These are phyloP conservation scores for Mycena rebaudengoi DNA, from an alignment of 768 basidiomycete species.

Conservation along the genomic window DNA sequence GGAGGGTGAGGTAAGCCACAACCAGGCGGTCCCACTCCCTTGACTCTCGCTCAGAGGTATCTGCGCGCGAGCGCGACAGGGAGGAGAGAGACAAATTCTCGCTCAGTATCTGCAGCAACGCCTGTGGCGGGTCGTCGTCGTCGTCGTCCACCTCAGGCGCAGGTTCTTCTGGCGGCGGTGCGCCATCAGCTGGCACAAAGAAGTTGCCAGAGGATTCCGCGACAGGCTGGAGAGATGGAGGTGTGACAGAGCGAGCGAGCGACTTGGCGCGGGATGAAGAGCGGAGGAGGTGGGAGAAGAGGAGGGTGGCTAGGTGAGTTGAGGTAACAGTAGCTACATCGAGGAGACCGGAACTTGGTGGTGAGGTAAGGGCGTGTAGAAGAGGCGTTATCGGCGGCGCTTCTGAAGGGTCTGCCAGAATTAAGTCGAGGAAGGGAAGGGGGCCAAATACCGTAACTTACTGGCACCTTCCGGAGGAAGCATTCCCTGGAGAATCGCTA, in stretches of 20 bases:
- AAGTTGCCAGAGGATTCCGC: constrained; percentile 51
- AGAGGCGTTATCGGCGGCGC: constrained; percentile 68
- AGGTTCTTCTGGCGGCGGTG: constrained; percentile 45
- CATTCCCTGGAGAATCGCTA: constrained; percentile 79
- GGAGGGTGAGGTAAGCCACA: constrained; percentile 82
- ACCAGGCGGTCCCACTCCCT: constrained; percentile 93
- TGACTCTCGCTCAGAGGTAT: constrained; percentile 73
- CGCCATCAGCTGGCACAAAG: constrained; percentile 82
- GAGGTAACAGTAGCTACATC: constrained; percentile 66
- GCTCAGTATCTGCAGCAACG: constrained; percentile 82
- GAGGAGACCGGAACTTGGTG: constrained; percentile 61
- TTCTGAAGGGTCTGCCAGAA: constrained; percentile 41
- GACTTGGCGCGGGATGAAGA: constrained; percentile 71
- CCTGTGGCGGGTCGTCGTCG: constrained; percentile 73
- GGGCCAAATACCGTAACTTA: constrained; percentile 21
- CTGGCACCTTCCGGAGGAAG: constrained; percentile 62
- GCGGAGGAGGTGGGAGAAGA: constrained; percentile 83
- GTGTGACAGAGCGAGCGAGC: constrained; percentile 70
- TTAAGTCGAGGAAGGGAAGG: neutral
- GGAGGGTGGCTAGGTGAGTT: constrained; percentile 76
- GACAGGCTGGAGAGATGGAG: constrained; percentile 48
- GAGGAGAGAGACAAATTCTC: constrained; percentile 92
- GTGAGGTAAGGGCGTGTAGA: constrained; percentile 69
- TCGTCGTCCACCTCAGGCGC: constrained; percentile 51
- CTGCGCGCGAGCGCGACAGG: constrained; percentile 74